Percentiles rank a stretch among this genome's conserved stretches.
These are phyloP conservation scores for Chaetomiaceae sp. DNA, from an alignment of 2,329 filamentous ascomycete genomes.

Conservation along the genomic window DNA sequence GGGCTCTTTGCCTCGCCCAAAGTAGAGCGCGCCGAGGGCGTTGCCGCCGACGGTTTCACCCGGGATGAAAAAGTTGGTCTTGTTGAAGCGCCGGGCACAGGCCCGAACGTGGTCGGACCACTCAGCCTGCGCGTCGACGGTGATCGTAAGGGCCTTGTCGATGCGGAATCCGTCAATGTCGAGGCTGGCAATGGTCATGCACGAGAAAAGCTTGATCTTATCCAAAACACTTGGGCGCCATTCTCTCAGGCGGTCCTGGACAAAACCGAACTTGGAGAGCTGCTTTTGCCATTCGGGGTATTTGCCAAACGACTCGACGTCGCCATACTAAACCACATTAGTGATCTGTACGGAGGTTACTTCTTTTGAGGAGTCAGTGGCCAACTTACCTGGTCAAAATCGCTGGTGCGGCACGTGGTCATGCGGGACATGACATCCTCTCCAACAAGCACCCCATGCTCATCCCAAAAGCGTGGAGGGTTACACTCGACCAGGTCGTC, in stretches of 20 bases:
- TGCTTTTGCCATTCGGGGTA: conserved; percentile 60
- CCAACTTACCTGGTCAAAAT: conserved; percentile 45
- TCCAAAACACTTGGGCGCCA: conserved; percentile 55
- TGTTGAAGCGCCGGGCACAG: conserved; percentile 54
- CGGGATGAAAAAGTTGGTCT: conserved; percentile 60
- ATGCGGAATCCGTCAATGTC: conserved; percentile 64
- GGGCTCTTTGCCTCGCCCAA: conserved; percentile 53
- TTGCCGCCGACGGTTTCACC: conserved; percentile 62
- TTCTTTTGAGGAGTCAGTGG: too few species aligned
- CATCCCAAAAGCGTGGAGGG: conserved; percentile 59
- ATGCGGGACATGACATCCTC: conserved; percentile 43
- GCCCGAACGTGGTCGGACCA: conserved; percentile 54
- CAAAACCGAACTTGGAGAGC: conserved; percentile 60
- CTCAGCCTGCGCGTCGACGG: conserved; percentile 55
- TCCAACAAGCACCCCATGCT: conserved; percentile 48
- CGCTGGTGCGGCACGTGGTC: conserved; percentile 54
- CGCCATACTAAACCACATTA: conserved; percentile 43
- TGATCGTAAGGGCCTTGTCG: conserved; percentile 62
- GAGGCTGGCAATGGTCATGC: conserved; percentile 56
- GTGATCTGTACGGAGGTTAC: not conserved
- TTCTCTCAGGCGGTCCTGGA: conserved; percentile 62
- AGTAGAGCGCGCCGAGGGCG: conserved; percentile 53
- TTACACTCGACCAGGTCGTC: conserved; percentile 50
- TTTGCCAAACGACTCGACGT: conserved; percentile 58
- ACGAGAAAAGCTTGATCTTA: conserved; percentile 57